Percentiles rank a stretch among this genome's conserved stretches.
Conservation (phyloP, 345 rosid genomes). For the Salix exigua region DNA sequence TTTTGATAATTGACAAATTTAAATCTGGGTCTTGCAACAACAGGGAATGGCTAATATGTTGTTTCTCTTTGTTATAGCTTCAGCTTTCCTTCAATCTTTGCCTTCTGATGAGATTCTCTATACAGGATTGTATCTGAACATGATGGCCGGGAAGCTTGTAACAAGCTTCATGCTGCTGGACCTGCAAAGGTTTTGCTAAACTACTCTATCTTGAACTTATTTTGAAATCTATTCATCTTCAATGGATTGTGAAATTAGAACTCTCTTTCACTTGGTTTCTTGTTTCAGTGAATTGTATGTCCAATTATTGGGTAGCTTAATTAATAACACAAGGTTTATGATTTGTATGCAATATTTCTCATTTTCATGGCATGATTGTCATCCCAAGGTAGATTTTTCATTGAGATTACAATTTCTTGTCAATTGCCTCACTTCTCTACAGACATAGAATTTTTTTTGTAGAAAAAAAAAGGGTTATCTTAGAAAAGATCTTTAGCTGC, state of each 20-base stretch:
- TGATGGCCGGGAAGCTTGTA: conserved; percentile 91
- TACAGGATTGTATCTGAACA: conserved; percentile 70
- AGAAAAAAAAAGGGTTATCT: neutral
- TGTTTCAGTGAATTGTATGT: neutral
- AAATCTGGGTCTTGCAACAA: neutral
- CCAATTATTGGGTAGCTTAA: neutral
- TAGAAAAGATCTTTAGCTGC: neutral
- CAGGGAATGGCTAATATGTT: neutral
- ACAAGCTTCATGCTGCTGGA: conserved; percentile 86
- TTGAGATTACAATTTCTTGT: neutral
- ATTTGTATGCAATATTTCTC: neutral
- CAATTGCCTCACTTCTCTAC: neutral
- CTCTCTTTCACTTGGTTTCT: neutral
- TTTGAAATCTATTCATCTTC: neutral
- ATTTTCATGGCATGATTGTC: neutral
- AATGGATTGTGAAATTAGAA: neutral
- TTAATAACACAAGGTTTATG: neutral
- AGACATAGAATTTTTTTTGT: neutral
- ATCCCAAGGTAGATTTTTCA: neutral
- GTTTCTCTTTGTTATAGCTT: neutral
- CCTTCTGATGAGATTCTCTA: conserved; percentile 21
- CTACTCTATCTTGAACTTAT: neutral
- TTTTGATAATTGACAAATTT: neutral
- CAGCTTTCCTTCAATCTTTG: conserved; percentile 1
- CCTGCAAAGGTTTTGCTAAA: conserved; percentile 68